These are phyloP conservation scores for Candida pseudofarinosa DNA, from an alignment of 805 yeast genomes.

Conservation along the genomic window DNA sequence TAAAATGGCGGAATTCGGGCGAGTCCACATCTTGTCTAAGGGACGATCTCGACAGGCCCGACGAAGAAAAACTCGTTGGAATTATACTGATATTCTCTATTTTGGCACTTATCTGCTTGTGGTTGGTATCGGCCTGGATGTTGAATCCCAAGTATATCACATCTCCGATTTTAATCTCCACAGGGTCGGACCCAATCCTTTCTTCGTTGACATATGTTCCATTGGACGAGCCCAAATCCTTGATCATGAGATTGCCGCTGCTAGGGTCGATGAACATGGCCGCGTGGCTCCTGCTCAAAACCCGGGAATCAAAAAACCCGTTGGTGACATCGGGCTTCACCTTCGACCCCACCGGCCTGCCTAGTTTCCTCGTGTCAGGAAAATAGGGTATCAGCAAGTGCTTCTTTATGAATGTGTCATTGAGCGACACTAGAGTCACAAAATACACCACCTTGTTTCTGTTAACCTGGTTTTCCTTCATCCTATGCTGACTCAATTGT, in stretches of 20 bases:
- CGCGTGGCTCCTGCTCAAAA: constrained; percentile 90
- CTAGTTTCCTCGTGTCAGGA: constrained; percentile 83
- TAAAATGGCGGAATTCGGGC: constrained; percentile 30
- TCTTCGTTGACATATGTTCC: constrained; percentile 88
- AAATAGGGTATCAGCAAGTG: constrained; percentile 71
- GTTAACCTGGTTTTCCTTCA: constrained; percentile 14
- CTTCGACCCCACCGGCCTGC: constrained; percentile 78
- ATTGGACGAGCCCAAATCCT: constrained; percentile 87
- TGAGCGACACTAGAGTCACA: constrained; percentile 70
- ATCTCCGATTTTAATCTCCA: constrained; percentile 73
- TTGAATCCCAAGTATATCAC: constrained; percentile 92
- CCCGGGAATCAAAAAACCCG: constrained; percentile 93
- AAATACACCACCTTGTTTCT: constrained; percentile 43
- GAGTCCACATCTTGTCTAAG: constrained; percentile 13
- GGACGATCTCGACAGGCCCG: background rate
- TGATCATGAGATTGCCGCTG: constrained; percentile 64
- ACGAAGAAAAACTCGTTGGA: constrained; percentile 21
- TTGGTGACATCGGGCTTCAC: constrained; percentile 63
- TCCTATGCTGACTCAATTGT: constrained; percentile 16
- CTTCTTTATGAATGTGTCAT: constrained; percentile 79
- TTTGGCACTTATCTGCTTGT: constrained; percentile 80
- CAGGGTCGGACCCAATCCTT: constrained; percentile 58
- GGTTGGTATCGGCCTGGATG: constrained; percentile 63
- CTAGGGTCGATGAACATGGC: constrained; percentile 70
- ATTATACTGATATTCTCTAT: constrained; percentile 70